A percentile compares a stretch with the other conserved stretches of the same genome.
These are phyloP conservation scores for Melampsora americana DNA, from an alignment of 1,284 basidiomycete genomes.

Conservation along the genomic window DNA sequence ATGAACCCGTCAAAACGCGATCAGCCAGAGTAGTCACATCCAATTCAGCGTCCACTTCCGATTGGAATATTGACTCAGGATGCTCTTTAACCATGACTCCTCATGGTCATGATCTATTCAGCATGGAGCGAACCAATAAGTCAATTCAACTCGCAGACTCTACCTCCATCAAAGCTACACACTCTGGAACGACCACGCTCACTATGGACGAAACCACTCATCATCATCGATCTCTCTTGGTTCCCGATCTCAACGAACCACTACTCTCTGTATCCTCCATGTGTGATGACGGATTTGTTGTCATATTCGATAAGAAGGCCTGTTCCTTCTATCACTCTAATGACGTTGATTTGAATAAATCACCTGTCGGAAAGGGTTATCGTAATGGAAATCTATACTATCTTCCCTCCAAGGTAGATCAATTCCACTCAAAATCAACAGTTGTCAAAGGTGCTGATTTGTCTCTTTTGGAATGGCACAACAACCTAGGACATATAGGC, in stretches of 20 bases:
- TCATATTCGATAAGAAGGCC: background rate
- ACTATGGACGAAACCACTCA: no score
- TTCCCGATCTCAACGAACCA: no score
- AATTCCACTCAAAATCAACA: background rate
- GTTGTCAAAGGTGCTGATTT: background rate
- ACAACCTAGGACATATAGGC: background rate
- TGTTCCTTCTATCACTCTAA: conserved; percentile 3
- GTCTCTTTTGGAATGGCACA: no score
- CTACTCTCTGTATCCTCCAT: background rate
- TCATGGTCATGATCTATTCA: background rate
- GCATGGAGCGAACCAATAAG: background rate
- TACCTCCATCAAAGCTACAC: conserved; percentile 4
- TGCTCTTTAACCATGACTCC: conserved; percentile 21
- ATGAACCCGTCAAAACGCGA: no score
- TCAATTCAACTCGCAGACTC: background rate
- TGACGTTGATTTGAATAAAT: background rate
- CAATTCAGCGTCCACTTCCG: background rate
- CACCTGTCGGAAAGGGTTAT: conserved; percentile 4
- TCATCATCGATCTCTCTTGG: no score
- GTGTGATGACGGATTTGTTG: background rate
- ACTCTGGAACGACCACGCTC: background rate
- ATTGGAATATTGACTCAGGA: conserved; percentile 7
- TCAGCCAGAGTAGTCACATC: no score
- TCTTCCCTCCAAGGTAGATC: background rate
- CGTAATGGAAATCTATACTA: conserved; percentile 15